These are phyloP conservation scores for Colletotrichum nymphaeae DNA, from an alignment of 2,329 filamentous ascomycete species.

Conservation along the genomic window DNA sequence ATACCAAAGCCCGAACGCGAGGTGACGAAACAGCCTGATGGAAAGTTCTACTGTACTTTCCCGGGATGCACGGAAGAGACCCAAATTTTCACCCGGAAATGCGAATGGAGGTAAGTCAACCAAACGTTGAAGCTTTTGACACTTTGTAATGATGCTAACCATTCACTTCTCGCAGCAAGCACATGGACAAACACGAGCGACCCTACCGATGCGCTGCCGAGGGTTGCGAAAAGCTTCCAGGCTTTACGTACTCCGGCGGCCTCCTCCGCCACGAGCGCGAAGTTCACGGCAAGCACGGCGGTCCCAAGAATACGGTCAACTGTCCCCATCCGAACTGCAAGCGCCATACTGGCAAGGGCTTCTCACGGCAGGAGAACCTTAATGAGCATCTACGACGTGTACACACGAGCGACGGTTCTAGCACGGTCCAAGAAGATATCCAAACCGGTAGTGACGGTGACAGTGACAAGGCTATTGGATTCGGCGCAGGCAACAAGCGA, in stretches of 20 bases:
- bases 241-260: conserved; percentile 95
- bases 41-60: conserved; percentile 82
- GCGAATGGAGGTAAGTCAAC: conserved; percentile 90
- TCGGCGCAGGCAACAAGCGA: conserved; percentile 56
- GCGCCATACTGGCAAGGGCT: conserved; percentile 86
- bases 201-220: conserved; percentile 87
- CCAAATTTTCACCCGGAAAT: conserved; percentile 81
- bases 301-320: conserved; percentile 86
- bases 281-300: conserved; percentile 90
- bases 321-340: conserved; percentile 92
- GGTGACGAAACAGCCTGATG: conserved; percentile 72
- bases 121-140: neutral
- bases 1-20: conserved; percentile 70
- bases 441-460: conserved; percentile 59
- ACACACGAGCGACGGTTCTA: conserved; percentile 70
- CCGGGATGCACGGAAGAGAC: conserved; percentile 74
- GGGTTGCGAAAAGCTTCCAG: conserved; percentile 91
- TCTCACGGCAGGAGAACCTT: conserved; percentile 92
- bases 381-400: conserved; percentile 93
- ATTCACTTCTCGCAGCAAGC: conserved; percentile 71
- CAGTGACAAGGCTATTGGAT: conserved; percentile 50
- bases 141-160: conserved; percentile 39
- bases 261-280: conserved; percentile 91
- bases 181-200: conserved; percentile 98
- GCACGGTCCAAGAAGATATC: conserved; percentile 45